phyloP scores from a whole-genome alignment of 805 yeast genomes.

The Schwanniomyces occidentalis region DNA sequence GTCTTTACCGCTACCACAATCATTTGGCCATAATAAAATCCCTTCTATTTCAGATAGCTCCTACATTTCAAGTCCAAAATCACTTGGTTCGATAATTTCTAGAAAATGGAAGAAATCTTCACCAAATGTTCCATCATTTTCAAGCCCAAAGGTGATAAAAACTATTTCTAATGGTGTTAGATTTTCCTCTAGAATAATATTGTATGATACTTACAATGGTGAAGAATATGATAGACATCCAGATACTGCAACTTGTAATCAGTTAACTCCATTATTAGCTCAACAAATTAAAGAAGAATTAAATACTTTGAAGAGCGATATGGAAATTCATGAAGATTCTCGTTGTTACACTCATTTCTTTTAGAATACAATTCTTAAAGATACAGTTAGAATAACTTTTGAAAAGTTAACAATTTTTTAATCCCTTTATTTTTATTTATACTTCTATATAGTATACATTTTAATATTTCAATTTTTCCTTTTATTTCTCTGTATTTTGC shows the following conservation, averaged over 20 bases:
- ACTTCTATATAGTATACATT: too few species aligned
- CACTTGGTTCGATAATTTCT: conserved; percentile 31
- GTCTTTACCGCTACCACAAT: conserved; percentile 16
- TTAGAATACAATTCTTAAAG: too few species aligned
- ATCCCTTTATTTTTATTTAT: too few species aligned
- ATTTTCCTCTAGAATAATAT: conserved; percentile 78
- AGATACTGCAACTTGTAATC: conserved; percentile 89
- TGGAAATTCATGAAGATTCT: conserved; percentile 83
- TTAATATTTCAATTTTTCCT: too few species aligned
- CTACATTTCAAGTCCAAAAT: conserved; percentile 30
- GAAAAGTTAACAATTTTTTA: too few species aligned
- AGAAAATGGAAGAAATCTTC: conserved; percentile 27
- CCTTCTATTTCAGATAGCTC: conserved; percentile 28
- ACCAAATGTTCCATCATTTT: background rate
- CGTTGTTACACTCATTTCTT: conserved; percentile 82
- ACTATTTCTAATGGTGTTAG: conserved; percentile 38
- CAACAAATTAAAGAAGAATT: conserved; percentile 84
- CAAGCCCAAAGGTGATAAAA: conserved; percentile 6
- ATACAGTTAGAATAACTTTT: too few species aligned
- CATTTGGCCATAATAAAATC: conserved; percentile 31
- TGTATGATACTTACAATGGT: conserved; percentile 81
- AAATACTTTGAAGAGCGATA: conserved; percentile 72
- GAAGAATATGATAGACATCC: conserved; percentile 92
- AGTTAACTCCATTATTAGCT: conserved; percentile 82
- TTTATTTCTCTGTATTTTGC: too few species aligned